A percentile compares a stretch with the other conserved stretches of the same genome.
These are phyloP conservation scores for Pulveroboletus sp. DNA, from an alignment of 768 basidiomycete species.

Conservation along the genomic window DNA sequence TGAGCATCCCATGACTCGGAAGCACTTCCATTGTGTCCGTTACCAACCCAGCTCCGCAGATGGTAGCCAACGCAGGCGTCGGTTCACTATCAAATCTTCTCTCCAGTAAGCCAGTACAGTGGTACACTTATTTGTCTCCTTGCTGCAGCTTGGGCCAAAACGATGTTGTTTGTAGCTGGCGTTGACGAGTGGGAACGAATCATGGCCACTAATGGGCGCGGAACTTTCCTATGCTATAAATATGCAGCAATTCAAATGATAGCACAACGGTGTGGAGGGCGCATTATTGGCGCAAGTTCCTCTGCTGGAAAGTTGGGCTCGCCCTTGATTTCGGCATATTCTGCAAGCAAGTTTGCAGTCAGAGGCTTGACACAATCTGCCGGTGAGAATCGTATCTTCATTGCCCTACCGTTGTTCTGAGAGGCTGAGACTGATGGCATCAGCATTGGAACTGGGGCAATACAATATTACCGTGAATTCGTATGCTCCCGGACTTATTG, in stretches of 20 bases:
- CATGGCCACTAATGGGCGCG: conserved; percentile 45
- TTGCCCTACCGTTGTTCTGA: conserved; percentile 3
- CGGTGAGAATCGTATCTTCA: conserved; percentile 17
- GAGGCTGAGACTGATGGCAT: not conserved
- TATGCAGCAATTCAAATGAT: conserved; percentile 62
- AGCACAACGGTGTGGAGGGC: conserved; percentile 43
- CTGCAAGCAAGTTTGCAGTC: conserved; percentile 36
- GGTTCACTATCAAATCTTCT: not conserved
- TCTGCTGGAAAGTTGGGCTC: not conserved
- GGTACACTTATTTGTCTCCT: no score
- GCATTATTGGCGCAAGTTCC: conserved; percentile 43
- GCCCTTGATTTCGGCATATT: conserved; percentile 16
- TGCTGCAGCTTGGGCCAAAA: no score
- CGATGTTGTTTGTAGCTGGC: not conserved
- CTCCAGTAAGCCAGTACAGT: no score
- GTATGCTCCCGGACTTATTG: conserved; percentile 34
- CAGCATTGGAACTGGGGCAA: not conserved
- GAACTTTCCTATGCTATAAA: conserved; percentile 59
- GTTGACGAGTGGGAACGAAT: conserved; percentile 2
- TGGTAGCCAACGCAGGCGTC: not conserved
- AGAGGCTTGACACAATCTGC: conserved; percentile 36
- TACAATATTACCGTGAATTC: conserved; percentile 35
- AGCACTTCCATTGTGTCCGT: no score
- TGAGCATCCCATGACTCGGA: not conserved
- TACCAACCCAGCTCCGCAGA: not conserved